A percentile compares a stretch with the other conserved stretches of the same genome.
phyloP scores from a whole-genome alignment of 208 protist genomes.

The Trypanosoma rangeli region DNA sequence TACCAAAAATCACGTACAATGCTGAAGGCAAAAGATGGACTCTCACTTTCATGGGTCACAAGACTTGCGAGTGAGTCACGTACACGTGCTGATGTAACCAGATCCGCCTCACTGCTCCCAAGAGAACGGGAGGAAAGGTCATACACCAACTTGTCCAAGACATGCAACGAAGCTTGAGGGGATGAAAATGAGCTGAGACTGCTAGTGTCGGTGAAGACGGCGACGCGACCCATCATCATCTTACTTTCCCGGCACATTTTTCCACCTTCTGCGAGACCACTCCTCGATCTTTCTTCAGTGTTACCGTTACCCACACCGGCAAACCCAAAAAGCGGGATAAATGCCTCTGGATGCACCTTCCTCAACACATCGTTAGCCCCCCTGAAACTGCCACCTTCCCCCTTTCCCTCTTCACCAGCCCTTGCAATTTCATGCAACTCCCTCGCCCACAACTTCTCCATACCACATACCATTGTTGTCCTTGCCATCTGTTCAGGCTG shows the following conservation, averaged over 20 bases:
- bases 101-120: background rate
- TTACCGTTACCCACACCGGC: constrained; percentile 8
- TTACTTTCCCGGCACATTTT: background rate
- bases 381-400: background rate
- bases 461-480: constrained; percentile 18
- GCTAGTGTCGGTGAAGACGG: constrained; percentile 58
- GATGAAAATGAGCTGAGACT: constrained; percentile 34
- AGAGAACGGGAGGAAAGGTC: background rate
- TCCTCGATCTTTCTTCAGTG: background rate
- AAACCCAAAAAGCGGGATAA: constrained; percentile 33
- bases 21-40: constrained; percentile 18
- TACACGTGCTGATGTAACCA: background rate
- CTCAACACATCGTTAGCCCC: constrained; percentile 1
- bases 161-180: constrained; percentile 2
- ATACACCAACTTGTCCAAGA: constrained; percentile 17
- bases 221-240: constrained; percentile 27
- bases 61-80: background rate
- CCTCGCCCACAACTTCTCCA: constrained; percentile 11
- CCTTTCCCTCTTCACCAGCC: background rate
- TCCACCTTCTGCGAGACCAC: background rate
- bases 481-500: background rate
- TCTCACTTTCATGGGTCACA: constrained; percentile 8
- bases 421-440: constrained; percentile 7
- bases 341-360: constrained; percentile 6
- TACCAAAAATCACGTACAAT: constrained; percentile 21